Base-by-base conservation (phyloP, 2,329 filamentous ascomycete genomes). In the Hypoxylon rubiginosum region DNA sequence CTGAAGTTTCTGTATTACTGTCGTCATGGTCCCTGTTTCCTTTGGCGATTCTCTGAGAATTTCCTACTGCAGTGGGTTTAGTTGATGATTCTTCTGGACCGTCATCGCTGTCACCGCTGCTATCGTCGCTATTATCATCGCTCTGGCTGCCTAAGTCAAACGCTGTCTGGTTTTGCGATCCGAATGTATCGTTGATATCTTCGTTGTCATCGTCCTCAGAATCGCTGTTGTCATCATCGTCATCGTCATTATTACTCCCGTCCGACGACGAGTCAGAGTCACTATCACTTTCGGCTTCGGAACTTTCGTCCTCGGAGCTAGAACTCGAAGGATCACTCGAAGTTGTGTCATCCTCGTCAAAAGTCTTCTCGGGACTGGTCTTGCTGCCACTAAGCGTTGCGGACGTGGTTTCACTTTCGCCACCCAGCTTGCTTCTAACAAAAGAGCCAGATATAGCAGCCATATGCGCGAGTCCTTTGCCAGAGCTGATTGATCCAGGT, bases 401-500 rank as follows among this genome's bases (percentile, higher is more conserved):
- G n/a, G 74, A 72, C 17, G 68, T 73, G 13, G 62, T 64, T 39
- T 73, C 67, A 28, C 70, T 76, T 49, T 76, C 73, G 1, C 73
- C 70, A 34, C 71, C 73, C 1, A 60, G 28, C 59, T 76, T 78
- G 41, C 58, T 58, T 21, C 64, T 66, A 4, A 68, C 69, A n/a
- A 75, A 73, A 17, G 74, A 76, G 13, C 74, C 71, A 17, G 78
- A 76, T 13, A 76, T 73, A 10, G 71, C 72, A 11, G 75, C 79
- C 74, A 80, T 79, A 34, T 77, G 72, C 7, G 66, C 63, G 10
- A 80, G 69, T 4, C 79, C 78, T 21, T 74, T 77, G 1, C 79
- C 79, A 10, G 75, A 77, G 11, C 77, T 74, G 39, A 82, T 79
- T 1, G 80, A 79, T 4, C 80, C 80, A 5, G 79, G 73, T 0